A percentile compares a stretch with the other conserved stretches of the same genome.
These are phyloP conservation scores for Ormosia emarginata DNA, from an alignment of 306 rosid genomes.

Conservation along the genomic window DNA sequence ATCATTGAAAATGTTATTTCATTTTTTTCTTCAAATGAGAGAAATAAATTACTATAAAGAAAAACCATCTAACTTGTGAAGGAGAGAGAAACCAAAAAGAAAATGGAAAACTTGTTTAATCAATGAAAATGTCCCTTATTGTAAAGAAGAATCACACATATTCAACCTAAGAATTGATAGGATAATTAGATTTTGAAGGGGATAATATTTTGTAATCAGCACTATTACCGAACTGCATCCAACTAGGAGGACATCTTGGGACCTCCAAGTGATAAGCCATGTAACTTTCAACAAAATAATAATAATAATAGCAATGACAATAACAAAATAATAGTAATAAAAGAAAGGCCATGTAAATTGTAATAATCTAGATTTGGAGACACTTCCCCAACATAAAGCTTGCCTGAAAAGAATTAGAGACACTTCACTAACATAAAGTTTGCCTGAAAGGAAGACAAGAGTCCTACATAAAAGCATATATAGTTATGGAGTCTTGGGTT, in stretches of 20 bases:
- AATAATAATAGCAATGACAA: not conserved
- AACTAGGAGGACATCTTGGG: slow-evolving; percentile 26
- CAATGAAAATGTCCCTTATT: not conserved
- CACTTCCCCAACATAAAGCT: slow-evolving; percentile 44
- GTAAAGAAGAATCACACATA: not conserved
- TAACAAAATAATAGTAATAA: not conserved
- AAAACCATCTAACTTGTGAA: not conserved
- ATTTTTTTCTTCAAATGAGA: not conserved
- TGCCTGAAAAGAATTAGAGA: slow-evolving; percentile 38
- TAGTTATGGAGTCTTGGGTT: slow-evolving; percentile 36
- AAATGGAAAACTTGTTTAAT: not conserved
- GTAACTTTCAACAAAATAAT: slow-evolving; percentile 5
- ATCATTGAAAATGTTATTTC: not conserved
- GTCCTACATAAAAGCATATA: slow-evolving; percentile 42
- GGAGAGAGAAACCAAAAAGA: not conserved
- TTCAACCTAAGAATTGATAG: not conserved
- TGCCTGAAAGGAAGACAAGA: slow-evolving; percentile 49
- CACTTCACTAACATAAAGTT: slow-evolving; percentile 49
- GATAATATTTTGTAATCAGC: slow-evolving; percentile 24
- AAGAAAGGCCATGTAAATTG: not conserved
- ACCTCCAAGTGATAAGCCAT: slow-evolving; percentile 21
- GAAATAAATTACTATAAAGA: not conserved
- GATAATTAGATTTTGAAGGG: not conserved
- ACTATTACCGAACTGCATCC: slow-evolving; percentile 20
- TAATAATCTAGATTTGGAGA: slow-evolving; percentile 18